phyloP scores from a whole-genome alignment of 1,284 basidiomycete genomes.

The Papiliotrema terrestris region DNA sequence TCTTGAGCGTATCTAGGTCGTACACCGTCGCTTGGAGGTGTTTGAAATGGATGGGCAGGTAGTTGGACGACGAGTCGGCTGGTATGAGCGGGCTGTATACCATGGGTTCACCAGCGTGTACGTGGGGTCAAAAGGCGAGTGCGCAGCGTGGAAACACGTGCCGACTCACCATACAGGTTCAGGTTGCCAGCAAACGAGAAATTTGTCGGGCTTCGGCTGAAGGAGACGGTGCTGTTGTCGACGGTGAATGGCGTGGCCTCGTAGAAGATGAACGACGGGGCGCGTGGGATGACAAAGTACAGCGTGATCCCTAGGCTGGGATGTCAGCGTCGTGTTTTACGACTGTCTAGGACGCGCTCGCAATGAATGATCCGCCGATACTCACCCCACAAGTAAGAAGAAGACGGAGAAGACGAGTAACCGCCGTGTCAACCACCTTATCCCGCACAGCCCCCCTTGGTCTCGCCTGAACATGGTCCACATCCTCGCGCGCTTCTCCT shows the following conservation, averaged over 20 bases:
- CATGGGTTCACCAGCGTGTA: not conserved
- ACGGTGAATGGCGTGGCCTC: constrained; percentile 57
- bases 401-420: constrained; percentile 67
- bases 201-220: constrained; percentile 72
- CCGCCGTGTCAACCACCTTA: constrained; percentile 64
- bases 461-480: constrained; percentile 70
- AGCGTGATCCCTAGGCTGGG: constrained; percentile 64
- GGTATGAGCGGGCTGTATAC: constrained; percentile 2
- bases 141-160: no score
- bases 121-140: no score
- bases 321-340: constrained; percentile 1
- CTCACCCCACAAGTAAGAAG: constrained; percentile 61
- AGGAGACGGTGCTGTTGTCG: constrained; percentile 58
- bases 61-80: constrained; percentile 67
- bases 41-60: constrained; percentile 68
- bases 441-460: constrained; percentile 69
- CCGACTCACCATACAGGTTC: constrained; percentile 56
- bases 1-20: constrained; percentile 61
- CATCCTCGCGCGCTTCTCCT: constrained; percentile 57
- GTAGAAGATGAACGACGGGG: constrained; percentile 66
- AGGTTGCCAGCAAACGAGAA: constrained; percentile 76
- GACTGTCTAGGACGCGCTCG: not conserved
- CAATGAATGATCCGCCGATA: constrained; percentile 18
- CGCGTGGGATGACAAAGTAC: constrained; percentile 73
- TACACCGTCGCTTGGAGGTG: constrained; percentile 57